These are phyloP conservation scores for Thelonectria rubi DNA, from an alignment of 2,329 filamentous ascomycete species.

Conservation along the genomic window DNA sequence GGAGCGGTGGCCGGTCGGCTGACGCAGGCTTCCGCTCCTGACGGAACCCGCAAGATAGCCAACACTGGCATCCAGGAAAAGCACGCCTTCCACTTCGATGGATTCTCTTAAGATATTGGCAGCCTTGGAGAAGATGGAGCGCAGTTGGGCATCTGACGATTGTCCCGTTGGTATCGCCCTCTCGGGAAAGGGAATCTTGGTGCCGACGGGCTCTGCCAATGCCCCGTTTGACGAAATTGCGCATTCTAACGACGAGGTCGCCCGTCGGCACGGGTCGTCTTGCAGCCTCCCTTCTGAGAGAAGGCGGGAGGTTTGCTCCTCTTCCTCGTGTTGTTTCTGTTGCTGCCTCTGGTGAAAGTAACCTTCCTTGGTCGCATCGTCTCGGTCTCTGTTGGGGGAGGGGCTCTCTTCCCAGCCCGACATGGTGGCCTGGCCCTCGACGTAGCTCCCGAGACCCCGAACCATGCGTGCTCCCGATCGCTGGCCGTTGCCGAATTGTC, in stretches of 20 bases:
- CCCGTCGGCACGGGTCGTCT: background rate
- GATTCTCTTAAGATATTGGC: slow-evolving; percentile 54
- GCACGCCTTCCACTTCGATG: slow-evolving; percentile 51
- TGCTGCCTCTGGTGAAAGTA: slow-evolving; percentile 34
- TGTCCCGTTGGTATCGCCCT: background rate
- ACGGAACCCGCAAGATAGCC: background rate
- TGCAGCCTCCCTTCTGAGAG: background rate
- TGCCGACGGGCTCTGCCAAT: background rate
- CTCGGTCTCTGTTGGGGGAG: background rate
- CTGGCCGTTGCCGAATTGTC: slow-evolving; percentile 40
- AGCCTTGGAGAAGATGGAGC: slow-evolving; percentile 52
- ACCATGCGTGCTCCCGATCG: slow-evolving; percentile 50
- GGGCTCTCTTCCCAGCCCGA: slow-evolving; percentile 36
- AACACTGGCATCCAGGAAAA: slow-evolving; percentile 43
- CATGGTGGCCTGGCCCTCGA: slow-evolving; percentile 47
- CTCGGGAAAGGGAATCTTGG: background rate
- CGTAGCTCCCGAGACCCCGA: slow-evolving; percentile 50
- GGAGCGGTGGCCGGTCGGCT: background rate
- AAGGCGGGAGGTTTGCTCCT: background rate
- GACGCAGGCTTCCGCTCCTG: background rate
- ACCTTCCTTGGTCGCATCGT: slow-evolving; percentile 21
- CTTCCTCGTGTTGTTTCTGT: background rate
- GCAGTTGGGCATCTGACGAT: background rate
- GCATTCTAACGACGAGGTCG: background rate
- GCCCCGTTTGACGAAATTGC: background rate